Evolutionary conservation across 225 moss, liverwort and hornwort species (phyloP).

Genomic region (Polytrichum formosum): DNA sequence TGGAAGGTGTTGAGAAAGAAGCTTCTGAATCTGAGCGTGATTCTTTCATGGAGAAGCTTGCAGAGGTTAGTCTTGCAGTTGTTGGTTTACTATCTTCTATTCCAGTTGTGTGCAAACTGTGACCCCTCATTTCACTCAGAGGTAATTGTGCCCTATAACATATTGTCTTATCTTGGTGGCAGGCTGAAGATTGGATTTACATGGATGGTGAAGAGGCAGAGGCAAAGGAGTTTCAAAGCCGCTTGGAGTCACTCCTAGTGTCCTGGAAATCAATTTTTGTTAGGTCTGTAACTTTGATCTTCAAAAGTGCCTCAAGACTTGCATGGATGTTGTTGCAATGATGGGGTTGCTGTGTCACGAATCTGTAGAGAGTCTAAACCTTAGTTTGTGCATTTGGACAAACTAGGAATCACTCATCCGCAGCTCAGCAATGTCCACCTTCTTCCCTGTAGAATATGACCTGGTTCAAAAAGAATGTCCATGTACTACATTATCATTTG

Average conservation of each 20-base stretch:
- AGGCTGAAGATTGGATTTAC: slow-evolving; percentile 99
- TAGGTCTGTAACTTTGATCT: slow-evolving; percentile 36
- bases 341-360: too few species aligned
- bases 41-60: slow-evolving; percentile 67
- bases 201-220: slow-evolving; percentile 84
- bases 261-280: slow-evolving; percentile 67
- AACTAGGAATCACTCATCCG: not conserved
- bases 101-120: not conserved
- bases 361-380: not conserved
- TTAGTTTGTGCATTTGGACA: too few species aligned
- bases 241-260: slow-evolving; percentile 54
- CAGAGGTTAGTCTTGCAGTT: slow-evolving; percentile 54
- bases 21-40: slow-evolving; percentile 82
- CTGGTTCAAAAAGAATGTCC: not conserved
- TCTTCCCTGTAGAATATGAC: not conserved
- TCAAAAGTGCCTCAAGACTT: not conserved
- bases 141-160: not conserved
- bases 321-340: too few species aligned
- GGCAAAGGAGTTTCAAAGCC: slow-evolving; percentile 69
- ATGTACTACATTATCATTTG: too few species aligned
- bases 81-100: not conserved
- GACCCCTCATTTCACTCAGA: not conserved
- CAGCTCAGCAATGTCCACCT: too few species aligned
- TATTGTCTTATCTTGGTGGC: slow-evolving; percentile 6
- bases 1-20: slow-evolving; percentile 59